Evolutionary conservation across 2,329 filamentous ascomycete genomes (phyloP).

Genomic region (Aspergillus sojae): DNA sequence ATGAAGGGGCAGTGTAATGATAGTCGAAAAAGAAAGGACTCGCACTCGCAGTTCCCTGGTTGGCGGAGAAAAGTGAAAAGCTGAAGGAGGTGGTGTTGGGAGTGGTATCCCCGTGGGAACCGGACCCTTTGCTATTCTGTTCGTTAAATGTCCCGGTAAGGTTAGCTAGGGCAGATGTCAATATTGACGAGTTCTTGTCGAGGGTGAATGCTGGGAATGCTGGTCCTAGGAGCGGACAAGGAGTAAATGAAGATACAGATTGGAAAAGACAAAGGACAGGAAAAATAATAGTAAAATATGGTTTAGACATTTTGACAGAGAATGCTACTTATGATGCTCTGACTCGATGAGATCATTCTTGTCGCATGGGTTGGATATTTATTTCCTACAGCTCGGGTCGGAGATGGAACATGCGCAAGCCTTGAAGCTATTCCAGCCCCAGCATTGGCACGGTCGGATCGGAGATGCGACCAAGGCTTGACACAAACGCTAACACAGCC

Average conservation of each 20-base stretch:
- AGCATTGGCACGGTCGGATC: neutral
- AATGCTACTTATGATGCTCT: neutral
- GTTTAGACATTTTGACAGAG: neutral
- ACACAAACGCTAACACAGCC: neutral
- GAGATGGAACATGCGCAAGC: neutral
- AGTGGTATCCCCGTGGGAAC: constrained; percentile 19
- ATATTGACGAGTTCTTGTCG: constrained; percentile 9
- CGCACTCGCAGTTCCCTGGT: constrained; percentile 15
- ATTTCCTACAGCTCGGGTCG: neutral
- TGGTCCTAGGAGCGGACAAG: constrained; percentile 26
- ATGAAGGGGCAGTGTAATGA: constrained; percentile 24
- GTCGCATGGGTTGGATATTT: neutral
- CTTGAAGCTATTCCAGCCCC: neutral
- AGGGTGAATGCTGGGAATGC: constrained; percentile 21
- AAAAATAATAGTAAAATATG: too few relatives aligned
- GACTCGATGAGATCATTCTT: neutral
- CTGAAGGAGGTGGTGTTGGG: constrained; percentile 25
- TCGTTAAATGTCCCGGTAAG: neutral
- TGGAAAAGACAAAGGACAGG: neutral
- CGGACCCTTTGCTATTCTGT: neutral
- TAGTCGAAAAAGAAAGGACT: constrained; percentile 26
- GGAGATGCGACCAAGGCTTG: neutral
- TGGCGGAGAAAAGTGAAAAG: constrained; percentile 25
- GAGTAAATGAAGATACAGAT: constrained; percentile 20
- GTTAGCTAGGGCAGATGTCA: constrained; percentile 11